These are phyloP conservation scores for Penicillium desertorum DNA, from an alignment of 495 filamentous ascomycete species.

Conservation along the genomic window DNA sequence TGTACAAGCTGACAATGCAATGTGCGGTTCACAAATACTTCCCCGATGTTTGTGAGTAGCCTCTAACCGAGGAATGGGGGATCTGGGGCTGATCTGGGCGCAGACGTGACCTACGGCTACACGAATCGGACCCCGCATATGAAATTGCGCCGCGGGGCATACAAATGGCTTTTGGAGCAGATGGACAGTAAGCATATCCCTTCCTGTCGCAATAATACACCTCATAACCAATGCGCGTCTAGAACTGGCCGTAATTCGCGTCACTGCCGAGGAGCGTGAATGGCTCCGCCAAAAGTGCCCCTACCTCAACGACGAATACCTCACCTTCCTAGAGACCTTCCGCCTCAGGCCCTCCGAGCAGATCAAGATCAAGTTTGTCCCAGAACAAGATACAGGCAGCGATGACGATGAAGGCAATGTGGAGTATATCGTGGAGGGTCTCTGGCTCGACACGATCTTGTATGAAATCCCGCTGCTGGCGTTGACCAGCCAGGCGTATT, in stretches of 20 bases:
- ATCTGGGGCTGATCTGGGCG: constrained; percentile 20
- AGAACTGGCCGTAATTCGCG: constrained; percentile 76
- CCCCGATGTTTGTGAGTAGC: constrained; percentile 64
- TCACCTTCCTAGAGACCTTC: constrained; percentile 78
- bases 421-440: constrained; percentile 69
- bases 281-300: constrained; percentile 78
- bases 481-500: constrained; percentile 91
- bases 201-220: background rate
- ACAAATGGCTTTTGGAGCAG: constrained; percentile 80
- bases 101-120: constrained; percentile 83
- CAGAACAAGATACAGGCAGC: constrained; percentile 61
- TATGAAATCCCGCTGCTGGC: constrained; percentile 96
- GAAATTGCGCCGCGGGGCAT: constrained; percentile 80
- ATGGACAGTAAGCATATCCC: constrained; percentile 61
- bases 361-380: constrained; percentile 66
- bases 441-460: constrained; percentile 93
- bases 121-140: constrained; percentile 94
- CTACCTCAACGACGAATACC: constrained; percentile 75
- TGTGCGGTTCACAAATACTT: constrained; percentile 91
- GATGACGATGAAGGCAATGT: constrained; percentile 73
- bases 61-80: background rate
- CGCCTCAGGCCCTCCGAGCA: constrained; percentile 77
- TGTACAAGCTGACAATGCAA: constrained; percentile 99
- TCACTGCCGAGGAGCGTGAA: constrained; percentile 73
- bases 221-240: background rate